A percentile compares a stretch with the other conserved stretches of the same genome.
Conservation (phyloP, 139 green algal species). For the Chlamydomonas applanata region DNA sequence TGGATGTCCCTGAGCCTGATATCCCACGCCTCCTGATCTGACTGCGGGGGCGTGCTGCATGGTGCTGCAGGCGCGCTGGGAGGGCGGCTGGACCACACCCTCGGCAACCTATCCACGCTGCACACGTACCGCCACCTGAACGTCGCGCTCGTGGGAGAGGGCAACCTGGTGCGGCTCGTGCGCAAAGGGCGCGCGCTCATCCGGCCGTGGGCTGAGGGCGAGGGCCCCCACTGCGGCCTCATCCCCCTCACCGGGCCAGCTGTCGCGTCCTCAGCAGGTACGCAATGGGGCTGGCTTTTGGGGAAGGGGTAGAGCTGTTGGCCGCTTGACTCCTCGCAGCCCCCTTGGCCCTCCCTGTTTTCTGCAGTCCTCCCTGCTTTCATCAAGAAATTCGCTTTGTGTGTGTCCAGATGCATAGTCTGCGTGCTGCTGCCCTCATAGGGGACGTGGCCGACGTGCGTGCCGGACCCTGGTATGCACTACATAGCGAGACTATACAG, state of each 20-base stretch:
- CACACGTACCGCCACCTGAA: constrained; percentile 65
- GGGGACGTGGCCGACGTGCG: neutral
- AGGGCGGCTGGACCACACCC: constrained; percentile 89
- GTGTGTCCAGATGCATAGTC: too few relatives aligned
- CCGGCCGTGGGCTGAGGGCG: constrained; percentile 36
- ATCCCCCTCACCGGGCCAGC: constrained; percentile 68
- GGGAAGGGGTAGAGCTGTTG: neutral
- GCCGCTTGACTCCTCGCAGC: neutral
- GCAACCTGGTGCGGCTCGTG: constrained; percentile 81
- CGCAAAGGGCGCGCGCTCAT: constrained; percentile 56
- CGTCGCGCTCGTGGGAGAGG: constrained; percentile 80
- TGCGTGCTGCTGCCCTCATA: neutral
- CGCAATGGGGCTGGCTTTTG: neutral
- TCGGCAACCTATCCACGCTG: constrained; percentile 82
- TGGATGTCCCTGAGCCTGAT: neutral
- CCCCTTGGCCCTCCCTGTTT: neutral
- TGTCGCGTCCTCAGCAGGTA: constrained; percentile 44
- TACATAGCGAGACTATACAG: too few relatives aligned
- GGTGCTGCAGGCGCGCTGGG: constrained; percentile 74
- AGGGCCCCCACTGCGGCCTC: constrained; percentile 86
- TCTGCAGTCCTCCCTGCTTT: neutral
- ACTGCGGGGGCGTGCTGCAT: neutral
- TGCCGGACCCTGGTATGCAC: too few relatives aligned
- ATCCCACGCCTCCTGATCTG: neutral
- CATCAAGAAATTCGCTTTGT: too few relatives aligned